phyloP scores from a whole-genome alignment of 306 rosid species.

The Lotus japonicus region DNA sequence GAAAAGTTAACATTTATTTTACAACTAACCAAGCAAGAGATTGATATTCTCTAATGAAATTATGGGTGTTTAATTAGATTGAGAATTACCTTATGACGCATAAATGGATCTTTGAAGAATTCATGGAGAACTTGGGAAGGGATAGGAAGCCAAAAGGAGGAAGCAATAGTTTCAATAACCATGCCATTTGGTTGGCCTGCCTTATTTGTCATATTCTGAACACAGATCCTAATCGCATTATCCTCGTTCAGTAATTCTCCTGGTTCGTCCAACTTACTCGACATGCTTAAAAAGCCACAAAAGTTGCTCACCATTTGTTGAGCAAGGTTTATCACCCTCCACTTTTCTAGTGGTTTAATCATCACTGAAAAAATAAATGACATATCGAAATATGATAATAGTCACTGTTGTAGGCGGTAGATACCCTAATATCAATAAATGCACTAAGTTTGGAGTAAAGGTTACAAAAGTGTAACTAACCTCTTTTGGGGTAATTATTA shows the following conservation, averaged over 20 bases:
- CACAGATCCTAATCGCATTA: too few relatives aligned
- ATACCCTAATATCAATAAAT: too few relatives aligned
- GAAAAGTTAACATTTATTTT: background rate
- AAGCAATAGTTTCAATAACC: conserved; percentile 28
- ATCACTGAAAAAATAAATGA: conserved; percentile 40
- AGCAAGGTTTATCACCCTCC: conserved; percentile 34
- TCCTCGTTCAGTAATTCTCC: too few relatives aligned
- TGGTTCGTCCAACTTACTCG: conserved; percentile 33
- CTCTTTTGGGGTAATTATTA: conserved; percentile 29
- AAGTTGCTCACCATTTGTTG: conserved; percentile 55
- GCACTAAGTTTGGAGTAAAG: too few relatives aligned
- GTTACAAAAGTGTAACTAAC: too few relatives aligned
- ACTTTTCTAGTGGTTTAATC: conserved; percentile 28
- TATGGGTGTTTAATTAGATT: background rate
- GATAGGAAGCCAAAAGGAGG: conserved; percentile 53
- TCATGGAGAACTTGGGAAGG: conserved; percentile 28
- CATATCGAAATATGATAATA: too few relatives aligned
- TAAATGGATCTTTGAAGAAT: conserved; percentile 41
- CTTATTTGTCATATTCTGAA: too few relatives aligned
- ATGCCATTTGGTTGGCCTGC: too few relatives aligned
- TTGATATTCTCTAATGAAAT: background rate
- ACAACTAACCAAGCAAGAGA: background rate
- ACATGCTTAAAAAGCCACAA: conserved; percentile 33
- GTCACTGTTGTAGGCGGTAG: too few relatives aligned
- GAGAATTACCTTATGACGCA: conserved; percentile 48